A percentile compares a stretch with the other conserved stretches of the same genome.
Evolutionary conservation across 768 basidiomycete species (phyloP).

Genomic region (Leccinum olivaceopallidum): DNA sequence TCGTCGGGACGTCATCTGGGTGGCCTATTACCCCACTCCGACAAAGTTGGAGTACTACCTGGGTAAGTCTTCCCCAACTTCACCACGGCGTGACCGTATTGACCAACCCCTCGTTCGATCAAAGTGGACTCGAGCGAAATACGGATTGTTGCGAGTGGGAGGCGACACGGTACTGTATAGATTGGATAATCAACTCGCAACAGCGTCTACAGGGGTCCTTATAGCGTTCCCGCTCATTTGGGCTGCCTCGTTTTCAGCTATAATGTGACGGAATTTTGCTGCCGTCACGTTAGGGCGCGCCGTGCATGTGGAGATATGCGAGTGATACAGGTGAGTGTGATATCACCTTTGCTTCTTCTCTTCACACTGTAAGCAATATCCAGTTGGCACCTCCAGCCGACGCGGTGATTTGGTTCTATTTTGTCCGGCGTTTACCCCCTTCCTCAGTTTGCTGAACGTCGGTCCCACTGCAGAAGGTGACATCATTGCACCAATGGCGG

Average conservation of each 20-base stretch:
- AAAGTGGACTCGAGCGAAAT: slow-evolving; percentile 36
- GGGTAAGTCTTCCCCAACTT: no score
- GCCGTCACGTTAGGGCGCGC: no score
- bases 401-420: not conserved
- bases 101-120: not conserved
- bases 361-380: no score
- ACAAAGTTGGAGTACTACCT: no score
- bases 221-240: slow-evolving; percentile 39
- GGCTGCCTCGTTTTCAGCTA: not conserved
- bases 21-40: no score
- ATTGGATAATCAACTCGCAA: slow-evolving; percentile 2
- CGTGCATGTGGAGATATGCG: no score
- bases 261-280: no score
- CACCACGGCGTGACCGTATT: no score
- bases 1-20: no score
- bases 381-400: not conserved
- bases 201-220: slow-evolving; percentile 53
- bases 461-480: slow-evolving; percentile 57
- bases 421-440: not conserved
- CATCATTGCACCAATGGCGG: slow-evolving; percentile 50
- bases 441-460: slow-evolving; percentile 46
- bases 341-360: no score
- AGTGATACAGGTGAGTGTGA: no score
- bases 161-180: slow-evolving; percentile 12
- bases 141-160: no score